These are phyloP conservation scores for Venturia carpophila DNA, from an alignment of 2,329 filamentous ascomycete genomes.

Conservation along the genomic window DNA sequence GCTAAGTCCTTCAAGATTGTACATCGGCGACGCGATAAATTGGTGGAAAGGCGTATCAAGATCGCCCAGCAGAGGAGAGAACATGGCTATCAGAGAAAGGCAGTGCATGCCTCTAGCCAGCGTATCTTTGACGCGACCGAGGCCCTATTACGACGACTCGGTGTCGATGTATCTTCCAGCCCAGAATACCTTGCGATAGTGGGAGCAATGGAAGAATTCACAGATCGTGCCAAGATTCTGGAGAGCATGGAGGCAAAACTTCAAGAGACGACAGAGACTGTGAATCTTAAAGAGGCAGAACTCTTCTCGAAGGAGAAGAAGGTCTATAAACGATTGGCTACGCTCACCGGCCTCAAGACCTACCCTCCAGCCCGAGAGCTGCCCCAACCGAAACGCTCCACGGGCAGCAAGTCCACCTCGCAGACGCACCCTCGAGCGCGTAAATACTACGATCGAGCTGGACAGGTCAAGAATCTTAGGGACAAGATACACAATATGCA, in stretches of 20 bases:
- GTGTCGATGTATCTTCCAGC: neutral
- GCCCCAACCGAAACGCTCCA: neutral
- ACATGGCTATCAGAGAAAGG: slow-evolving; percentile 1
- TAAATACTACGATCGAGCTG: slow-evolving; percentile 1
- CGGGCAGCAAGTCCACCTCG: neutral
- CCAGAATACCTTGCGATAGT: neutral
- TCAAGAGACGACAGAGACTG: neutral
- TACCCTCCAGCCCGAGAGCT: neutral
- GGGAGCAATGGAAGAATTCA: neutral
- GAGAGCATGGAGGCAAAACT: neutral
- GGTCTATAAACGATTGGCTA: neutral
- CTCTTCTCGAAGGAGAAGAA: neutral
- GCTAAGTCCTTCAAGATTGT: neutral
- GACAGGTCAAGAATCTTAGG: neutral
- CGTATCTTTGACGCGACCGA: neutral
- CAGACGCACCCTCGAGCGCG: neutral
- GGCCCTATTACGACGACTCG: neutral
- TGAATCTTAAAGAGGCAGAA: slow-evolving; percentile 3
- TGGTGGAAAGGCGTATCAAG: neutral
- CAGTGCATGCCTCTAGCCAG: neutral
- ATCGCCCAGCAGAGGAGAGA: neutral
- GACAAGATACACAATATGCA: neutral
- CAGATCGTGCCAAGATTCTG: neutral
- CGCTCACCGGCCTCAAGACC: neutral
- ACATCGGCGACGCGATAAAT: neutral